Percentiles rank a stretch among this genome's conserved stretches.
These are phyloP conservation scores for Garcia nutans DNA, from an alignment of 345 rosid genomes.

Conservation along the genomic window DNA sequence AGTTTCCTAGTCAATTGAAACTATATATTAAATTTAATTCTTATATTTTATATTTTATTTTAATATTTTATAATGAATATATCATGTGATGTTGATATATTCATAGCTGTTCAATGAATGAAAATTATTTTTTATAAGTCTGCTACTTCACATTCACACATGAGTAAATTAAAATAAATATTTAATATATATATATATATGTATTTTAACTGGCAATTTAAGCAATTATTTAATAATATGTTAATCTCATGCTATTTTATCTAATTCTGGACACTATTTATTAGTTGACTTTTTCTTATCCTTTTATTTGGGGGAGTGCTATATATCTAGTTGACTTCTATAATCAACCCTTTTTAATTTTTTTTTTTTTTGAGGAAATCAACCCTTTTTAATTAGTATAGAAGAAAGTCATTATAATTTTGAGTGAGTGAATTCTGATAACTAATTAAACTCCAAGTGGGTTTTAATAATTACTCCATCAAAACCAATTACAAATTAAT, in stretches of 20 bases:
- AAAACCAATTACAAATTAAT: no score
- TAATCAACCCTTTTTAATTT: not conserved
- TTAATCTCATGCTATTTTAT: not conserved
- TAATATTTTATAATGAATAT: no score
- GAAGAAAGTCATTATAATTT: not conserved
- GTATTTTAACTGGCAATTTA: not conserved
- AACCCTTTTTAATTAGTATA: not conserved
- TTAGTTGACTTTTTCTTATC: constrained; percentile 1
- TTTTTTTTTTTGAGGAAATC: no score
- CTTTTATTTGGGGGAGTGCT: no score
- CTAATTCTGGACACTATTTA: not conserved
- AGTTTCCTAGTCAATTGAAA: not conserved
- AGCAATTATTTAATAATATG: not conserved
- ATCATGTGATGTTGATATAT: no score
- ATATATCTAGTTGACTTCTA: not conserved
- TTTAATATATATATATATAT: no score
- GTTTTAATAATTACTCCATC: no score
- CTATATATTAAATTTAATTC: not conserved
- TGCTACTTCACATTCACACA: not conserved
- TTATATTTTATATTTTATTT: no score
- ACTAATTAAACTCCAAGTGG: no score
- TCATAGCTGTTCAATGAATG: not conserved
- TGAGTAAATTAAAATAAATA: no score
- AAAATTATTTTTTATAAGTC: not conserved
- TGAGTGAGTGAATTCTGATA: not conserved